Percentiles rank a stretch among this genome's conserved stretches.
These are phyloP conservation scores for Acer saccharum DNA, from an alignment of 345 rosid genomes.

Conservation along the genomic window DNA sequence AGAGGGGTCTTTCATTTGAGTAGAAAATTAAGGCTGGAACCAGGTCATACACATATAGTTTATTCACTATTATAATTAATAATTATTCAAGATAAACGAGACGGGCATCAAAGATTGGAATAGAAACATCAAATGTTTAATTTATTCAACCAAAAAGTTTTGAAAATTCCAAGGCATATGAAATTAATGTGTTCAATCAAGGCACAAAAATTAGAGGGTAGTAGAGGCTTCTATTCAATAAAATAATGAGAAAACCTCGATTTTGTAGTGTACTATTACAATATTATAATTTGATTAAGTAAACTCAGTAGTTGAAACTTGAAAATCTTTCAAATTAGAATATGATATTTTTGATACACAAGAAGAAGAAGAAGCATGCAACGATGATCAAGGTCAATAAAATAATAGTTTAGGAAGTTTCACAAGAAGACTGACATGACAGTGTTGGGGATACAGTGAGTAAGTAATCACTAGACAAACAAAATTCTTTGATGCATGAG, in stretches of 20 bases:
- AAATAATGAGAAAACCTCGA: slow-evolving; percentile 38
- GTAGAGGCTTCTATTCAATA: slow-evolving; percentile 60
- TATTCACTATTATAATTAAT: neutral
- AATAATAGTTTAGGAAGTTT: slow-evolving; percentile 52
- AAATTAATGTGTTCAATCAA: slow-evolving; percentile 58
- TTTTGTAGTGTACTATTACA: slow-evolving; percentile 19
- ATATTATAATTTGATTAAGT: slow-evolving; percentile 25
- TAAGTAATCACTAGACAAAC: slow-evolving; percentile 50
- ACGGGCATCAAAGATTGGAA: slow-evolving; percentile 58
- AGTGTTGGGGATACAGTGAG: slow-evolving; percentile 19
- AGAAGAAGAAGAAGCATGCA: slow-evolving; percentile 53
- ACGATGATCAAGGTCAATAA: slow-evolving; percentile 32
- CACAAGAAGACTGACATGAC: slow-evolving; percentile 32
- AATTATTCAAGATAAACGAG: slow-evolving; percentile 27
- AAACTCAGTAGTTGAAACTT: slow-evolving; percentile 72
- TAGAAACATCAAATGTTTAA: slow-evolving; percentile 60
- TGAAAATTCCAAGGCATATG: slow-evolving; percentile 41
- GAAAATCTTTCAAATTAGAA: slow-evolving; percentile 29
- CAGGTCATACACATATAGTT: slow-evolving; percentile 22
- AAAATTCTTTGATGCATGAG: slow-evolving; percentile 36
- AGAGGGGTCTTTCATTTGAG: slow-evolving; percentile 6
- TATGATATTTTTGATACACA: slow-evolving; percentile 27
- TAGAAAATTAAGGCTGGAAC: slow-evolving; percentile 22
- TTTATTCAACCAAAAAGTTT: slow-evolving; percentile 31
- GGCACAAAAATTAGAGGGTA: slow-evolving; percentile 45